Base-by-base conservation (phyloP, 2,329 filamentous ascomycete species). In the Botrytis tulipae region DNA sequence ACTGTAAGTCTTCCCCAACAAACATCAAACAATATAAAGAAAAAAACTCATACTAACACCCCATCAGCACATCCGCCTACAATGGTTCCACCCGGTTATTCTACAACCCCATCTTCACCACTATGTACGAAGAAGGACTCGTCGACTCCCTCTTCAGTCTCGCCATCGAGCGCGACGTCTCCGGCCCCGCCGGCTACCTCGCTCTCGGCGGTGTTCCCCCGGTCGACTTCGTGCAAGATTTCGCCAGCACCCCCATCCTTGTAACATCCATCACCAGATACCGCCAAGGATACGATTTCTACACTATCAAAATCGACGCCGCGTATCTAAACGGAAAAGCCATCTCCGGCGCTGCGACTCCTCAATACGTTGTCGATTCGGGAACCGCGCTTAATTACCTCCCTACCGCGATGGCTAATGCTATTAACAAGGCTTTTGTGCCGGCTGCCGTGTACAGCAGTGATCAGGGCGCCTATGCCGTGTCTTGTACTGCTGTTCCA, bases 61-160 rank as follows among this genome's bases (percentile, higher is more conserved):
- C 3, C 22, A 32, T 29, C 51, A 76, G 75, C 60, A 87, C 75
- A 57, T 71, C 59, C n/a, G 71, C 71, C 6, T 78, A 74, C 42
- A 54, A 60, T 7, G 75, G 74, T 18, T 76, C 76, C 73, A 63
- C 78, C 73, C 71, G 66, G 62, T 70, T 79, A 3, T 68, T 79
- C 1, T 88, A 89, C 80, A 82, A 84, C 69, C 84, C 86, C 0
- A 77, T 88, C 22, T 84, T 88, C 76, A 84, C 82, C 16, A 85
- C 81, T 65, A 84, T 88, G 83, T 84, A 83, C 76, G 79, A 83
- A 65, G 78, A 84, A 46, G 82, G 83, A 32, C 78, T 84, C 25
- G 83, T 85, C 18, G 78, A 82, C 0, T 82, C 85, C 0, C 77
- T 85, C 22, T 88, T 87, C 81, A 84, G 82, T 76, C 79, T 88